Conservation (phyloP, 2,329 filamentous ascomycete genomes). For the Claviceps humidiphila region DNA sequence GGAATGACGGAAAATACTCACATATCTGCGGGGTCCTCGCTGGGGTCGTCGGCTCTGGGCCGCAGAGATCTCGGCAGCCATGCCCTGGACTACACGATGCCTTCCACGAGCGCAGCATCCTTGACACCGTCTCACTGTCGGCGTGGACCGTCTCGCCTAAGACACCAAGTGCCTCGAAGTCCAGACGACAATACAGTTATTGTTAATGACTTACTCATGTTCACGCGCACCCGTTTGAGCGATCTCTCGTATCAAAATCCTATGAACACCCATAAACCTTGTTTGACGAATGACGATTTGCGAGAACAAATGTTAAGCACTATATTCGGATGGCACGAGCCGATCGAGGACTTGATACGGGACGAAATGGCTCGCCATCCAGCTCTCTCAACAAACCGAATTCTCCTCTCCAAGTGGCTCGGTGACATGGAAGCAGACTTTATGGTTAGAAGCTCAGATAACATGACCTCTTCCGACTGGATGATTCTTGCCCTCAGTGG, state of each 20-base stretch:
- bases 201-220: slow-evolving; percentile 72
- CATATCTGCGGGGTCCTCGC: slow-evolving; percentile 49
- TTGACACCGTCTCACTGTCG: slow-evolving; percentile 34
- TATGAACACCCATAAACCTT: slow-evolving; percentile 40
- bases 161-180: slow-evolving; percentile 68
- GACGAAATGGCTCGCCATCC: slow-evolving; percentile 73
- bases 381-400: slow-evolving; percentile 59
- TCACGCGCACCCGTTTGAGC: slow-evolving; percentile 63
- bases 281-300: slow-evolving; percentile 64
- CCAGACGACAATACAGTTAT: slow-evolving; percentile 58
- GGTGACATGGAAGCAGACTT: slow-evolving; percentile 72
- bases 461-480: slow-evolving; percentile 93
- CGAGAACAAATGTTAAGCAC: slow-evolving; percentile 82
- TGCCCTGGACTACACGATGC: slow-evolving; percentile 32
- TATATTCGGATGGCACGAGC: slow-evolving; percentile 89
- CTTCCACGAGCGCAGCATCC: slow-evolving; percentile 25
- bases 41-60: slow-evolving; percentile 21
- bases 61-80: slow-evolving; percentile 35
- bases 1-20: slow-evolving; percentile 51
- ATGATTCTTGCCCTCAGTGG: slow-evolving; percentile 87
- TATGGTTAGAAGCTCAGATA: slow-evolving; percentile 65
- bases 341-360: slow-evolving; percentile 65
- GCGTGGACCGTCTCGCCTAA: slow-evolving; percentile 52
- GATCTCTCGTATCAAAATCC: slow-evolving; percentile 72
- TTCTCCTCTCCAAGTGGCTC: slow-evolving; percentile 85